Evolutionary conservation across 2,329 filamentous ascomycete species (phyloP).

Genomic region (Ceratocystis cubensis): DNA sequence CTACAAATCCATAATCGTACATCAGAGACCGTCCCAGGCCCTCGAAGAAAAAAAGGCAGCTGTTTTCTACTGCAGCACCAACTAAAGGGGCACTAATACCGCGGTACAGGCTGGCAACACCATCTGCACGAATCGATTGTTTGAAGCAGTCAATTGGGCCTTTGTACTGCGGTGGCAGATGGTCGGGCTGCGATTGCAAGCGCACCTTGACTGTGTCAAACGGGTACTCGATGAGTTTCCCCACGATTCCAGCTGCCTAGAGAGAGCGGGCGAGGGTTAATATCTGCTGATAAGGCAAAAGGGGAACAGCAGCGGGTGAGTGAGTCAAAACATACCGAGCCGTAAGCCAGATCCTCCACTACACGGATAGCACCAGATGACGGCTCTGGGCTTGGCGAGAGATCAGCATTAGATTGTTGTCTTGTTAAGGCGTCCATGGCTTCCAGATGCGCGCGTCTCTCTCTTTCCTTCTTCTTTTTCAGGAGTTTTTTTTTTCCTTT

Average conservation of each 20-base stretch:
- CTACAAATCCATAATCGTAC: conserved; percentile 39
- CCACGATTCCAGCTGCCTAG: conserved; percentile 69
- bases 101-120: conserved; percentile 71
- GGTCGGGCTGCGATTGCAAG: conserved; percentile 85
- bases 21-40: conserved; percentile 56
- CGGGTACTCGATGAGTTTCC: conserved; percentile 95
- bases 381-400: conserved; percentile 1
- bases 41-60: conserved; percentile 87
- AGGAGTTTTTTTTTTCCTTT: too few relatives aligned
- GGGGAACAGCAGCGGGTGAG: too few relatives aligned
- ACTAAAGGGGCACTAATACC: conserved; percentile 85
- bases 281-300: conserved; percentile 12
- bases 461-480: not conserved
- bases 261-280: not conserved
- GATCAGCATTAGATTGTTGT: not conserved
- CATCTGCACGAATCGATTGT: conserved; percentile 68
- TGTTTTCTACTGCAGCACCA: conserved; percentile 84
- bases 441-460: not conserved
- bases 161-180: conserved; percentile 65
- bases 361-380: conserved; percentile 32
- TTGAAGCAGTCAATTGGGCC: conserved; percentile 89
- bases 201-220: conserved; percentile 98
- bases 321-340: conserved; percentile 51
- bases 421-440: conserved; percentile 15
- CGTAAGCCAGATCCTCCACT: conserved; percentile 75